A percentile compares a stretch with the other conserved stretches of the same genome.
Conservation (phyloP, 2,329 filamentous ascomycete species). For the Colletotrichum abscissum region DNA sequence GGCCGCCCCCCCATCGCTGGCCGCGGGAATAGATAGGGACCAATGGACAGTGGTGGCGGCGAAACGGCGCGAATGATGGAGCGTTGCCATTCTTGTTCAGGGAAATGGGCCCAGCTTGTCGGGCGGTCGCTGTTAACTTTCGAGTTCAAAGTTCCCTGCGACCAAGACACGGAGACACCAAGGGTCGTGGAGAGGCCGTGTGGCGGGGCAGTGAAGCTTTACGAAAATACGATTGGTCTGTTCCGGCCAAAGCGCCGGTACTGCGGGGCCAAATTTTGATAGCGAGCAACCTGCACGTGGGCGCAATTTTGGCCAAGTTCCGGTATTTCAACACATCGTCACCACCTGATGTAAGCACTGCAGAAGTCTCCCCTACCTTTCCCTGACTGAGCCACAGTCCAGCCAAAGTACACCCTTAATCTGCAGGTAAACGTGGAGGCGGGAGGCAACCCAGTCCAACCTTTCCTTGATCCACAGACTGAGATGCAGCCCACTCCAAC, state of each 20-base stretch:
- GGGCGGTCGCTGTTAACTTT: conserved; percentile 6
- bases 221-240: conserved; percentile 20
- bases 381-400: conserved; percentile 20
- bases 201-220: conserved; percentile 29
- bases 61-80: conserved; percentile 9
- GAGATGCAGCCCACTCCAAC: neutral
- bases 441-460: conserved; percentile 36
- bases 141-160: neutral
- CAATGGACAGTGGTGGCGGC: conserved; percentile 1
- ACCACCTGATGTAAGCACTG: neutral
- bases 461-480: conserved; percentile 6
- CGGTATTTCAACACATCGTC: neutral
- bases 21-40: conserved; percentile 3
- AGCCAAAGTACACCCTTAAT: conserved; percentile 21
- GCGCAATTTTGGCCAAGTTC: conserved; percentile 2
- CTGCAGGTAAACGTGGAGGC: conserved; percentile 26
- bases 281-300: conserved; percentile 30
- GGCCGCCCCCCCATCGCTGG: conserved; percentile 6
- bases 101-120: neutral
- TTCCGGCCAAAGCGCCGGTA: neutral
- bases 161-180: conserved; percentile 16
- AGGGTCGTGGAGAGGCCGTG: conserved; percentile 29
- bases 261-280: conserved; percentile 21
- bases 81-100: neutral
- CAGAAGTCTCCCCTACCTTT: neutral